These are phyloP conservation scores for Cystobasidium tubakii DNA, from an alignment of 768 basidiomycete species.

Conservation along the genomic window DNA sequence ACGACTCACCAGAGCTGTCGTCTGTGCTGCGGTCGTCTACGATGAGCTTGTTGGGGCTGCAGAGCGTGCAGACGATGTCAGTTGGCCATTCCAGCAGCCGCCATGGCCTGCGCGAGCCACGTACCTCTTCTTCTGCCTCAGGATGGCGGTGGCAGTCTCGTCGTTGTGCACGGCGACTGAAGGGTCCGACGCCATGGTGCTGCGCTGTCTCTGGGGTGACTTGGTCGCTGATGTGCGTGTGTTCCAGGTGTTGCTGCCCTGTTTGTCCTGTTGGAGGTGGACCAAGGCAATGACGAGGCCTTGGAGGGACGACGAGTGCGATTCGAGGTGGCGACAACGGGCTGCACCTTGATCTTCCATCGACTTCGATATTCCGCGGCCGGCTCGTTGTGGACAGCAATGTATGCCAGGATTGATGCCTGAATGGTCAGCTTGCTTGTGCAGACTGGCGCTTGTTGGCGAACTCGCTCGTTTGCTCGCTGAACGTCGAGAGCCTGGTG, in stretches of 20 bases:
- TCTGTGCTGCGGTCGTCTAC: conserved; percentile 90
- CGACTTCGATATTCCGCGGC: background rate
- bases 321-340: background rate
- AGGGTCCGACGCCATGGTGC: conserved; percentile 34
- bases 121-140: conserved; percentile 95
- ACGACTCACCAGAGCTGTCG: conserved; percentile 77
- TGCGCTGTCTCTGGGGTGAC: background rate
- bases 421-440: too few relatives aligned
- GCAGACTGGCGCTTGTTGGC: too few relatives aligned
- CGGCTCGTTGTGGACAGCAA: background rate
- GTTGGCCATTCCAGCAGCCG: too few relatives aligned
- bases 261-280: background rate
- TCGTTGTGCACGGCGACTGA: conserved; percentile 51
- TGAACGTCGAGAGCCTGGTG: too few relatives aligned
- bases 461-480: too few relatives aligned
- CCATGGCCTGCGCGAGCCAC: background rate
- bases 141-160: conserved; percentile 88
- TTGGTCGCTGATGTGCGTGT: background rate
- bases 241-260: background rate
- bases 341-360: background rate
- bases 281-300: conserved; percentile 4
- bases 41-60: conserved; percentile 90
- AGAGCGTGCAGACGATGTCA: conserved; percentile 40
- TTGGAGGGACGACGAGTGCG: background rate
- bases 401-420: too few relatives aligned